These are phyloP conservation scores for Rhododendron ferrugineum DNA, from an alignment of 148 eudicot genomes.

Conservation along the genomic window DNA sequence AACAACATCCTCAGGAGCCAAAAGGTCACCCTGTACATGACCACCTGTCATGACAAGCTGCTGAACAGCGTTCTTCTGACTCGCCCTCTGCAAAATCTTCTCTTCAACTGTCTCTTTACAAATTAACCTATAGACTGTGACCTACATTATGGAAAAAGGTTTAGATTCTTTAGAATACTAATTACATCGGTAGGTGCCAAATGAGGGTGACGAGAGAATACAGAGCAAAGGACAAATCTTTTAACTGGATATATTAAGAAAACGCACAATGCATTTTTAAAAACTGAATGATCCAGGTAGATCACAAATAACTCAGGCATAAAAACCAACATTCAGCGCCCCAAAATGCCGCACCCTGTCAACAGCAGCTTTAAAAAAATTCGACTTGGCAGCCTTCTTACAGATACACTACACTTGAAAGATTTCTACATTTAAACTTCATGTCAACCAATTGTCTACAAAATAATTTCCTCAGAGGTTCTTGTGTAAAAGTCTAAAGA, in stretches of 20 bases:
- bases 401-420: background rate
- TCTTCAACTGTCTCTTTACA: slow-evolving; percentile 99
- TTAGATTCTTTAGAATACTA: background rate
- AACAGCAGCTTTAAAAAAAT: background rate
- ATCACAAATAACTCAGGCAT: background rate
- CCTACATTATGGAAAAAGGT: slow-evolving; percentile 39
- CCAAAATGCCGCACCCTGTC: background rate
- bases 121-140: slow-evolving; percentile 88
- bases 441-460: background rate
- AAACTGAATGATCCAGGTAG: background rate
- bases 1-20: slow-evolving; percentile 95
- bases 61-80: slow-evolving; percentile 93
- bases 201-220: background rate
- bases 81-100: slow-evolving; percentile 93
- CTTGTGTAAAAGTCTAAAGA: background rate
- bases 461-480: background rate
- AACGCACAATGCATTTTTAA: background rate
- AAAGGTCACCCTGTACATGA: slow-evolving; percentile 93
- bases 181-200: background rate
- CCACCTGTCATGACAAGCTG: slow-evolving; percentile 99
- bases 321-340: background rate
- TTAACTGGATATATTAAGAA: background rate
- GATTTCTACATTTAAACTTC: background rate
- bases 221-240: background rate
- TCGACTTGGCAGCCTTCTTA: background rate